phyloP scores from a whole-genome alignment of 345 rosid species.

The Trapa incisa region DNA sequence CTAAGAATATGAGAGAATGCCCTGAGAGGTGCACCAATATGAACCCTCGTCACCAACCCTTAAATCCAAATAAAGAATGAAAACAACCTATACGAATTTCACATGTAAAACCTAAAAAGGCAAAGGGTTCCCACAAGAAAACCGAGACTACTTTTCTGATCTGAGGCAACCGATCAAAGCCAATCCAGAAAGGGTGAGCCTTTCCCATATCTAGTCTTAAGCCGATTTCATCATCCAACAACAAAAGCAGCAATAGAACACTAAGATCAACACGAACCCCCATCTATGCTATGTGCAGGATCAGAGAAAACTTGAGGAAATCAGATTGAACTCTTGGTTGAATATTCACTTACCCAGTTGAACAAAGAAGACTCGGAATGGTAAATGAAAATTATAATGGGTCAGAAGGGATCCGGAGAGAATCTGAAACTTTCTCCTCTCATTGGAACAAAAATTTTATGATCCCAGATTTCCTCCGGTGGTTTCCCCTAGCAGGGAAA shows the following conservation, averaged over 20 bases:
- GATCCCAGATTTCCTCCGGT: neutral
- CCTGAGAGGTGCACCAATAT: neutral
- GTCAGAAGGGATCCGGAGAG: neutral
- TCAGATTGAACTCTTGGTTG: no score
- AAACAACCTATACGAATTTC: constrained; percentile 11
- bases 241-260: no score
- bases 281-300: no score
- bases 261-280: no score
- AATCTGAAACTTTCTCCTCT: neutral
- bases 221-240: no score
- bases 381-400: no score
- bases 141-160: constrained; percentile 32
- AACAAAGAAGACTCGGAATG: no score
- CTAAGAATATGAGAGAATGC: neutral
- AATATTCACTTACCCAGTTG: no score
- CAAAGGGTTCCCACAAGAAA: constrained; percentile 20
- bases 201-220: no score
- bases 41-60: constrained; percentile 14
- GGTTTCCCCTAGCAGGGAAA: neutral
- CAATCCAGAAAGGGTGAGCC: no score
- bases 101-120: constrained; percentile 23
- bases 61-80: constrained; percentile 1
- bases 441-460: neutral
- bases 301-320: no score
- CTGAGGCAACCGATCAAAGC: constrained; percentile 35